phyloP scores from a whole-genome alignment of 208 protist genomes.

The Phytomonas serpens region DNA sequence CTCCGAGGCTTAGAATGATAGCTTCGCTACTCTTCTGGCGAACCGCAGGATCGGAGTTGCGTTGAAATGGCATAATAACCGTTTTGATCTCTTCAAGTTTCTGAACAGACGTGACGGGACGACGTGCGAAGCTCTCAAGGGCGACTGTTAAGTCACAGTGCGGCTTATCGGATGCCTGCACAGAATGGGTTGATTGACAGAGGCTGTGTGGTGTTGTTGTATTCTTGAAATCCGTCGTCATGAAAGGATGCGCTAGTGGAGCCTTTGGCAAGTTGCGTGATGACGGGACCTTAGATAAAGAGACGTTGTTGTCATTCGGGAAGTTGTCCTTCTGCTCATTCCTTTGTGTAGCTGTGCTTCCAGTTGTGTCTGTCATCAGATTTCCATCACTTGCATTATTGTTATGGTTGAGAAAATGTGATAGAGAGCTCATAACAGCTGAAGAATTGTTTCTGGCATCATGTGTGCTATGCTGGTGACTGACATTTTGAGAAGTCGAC shows the following conservation, averaged over 20 bases:
- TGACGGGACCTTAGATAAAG: not conserved
- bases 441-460: not conserved
- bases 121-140: constrained; percentile 55
- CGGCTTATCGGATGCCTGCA: constrained; percentile 1
- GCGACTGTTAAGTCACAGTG: constrained; percentile 63
- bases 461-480: not conserved
- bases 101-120: constrained; percentile 64
- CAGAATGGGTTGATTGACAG: not conserved
- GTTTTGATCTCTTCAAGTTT: constrained; percentile 72
- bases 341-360: not conserved
- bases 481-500: constrained; percentile 1
- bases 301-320: not conserved
- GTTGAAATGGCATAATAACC: constrained; percentile 64
- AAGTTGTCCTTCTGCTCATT: not conserved
- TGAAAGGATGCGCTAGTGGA: not conserved
- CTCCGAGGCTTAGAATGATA: constrained; percentile 50
- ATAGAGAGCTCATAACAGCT: not conserved
- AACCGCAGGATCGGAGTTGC: constrained; percentile 57
- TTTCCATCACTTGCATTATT: not conserved
- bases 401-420: not conserved
- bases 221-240: not conserved
- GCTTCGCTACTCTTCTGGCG: constrained; percentile 66
- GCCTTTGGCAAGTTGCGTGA: not conserved
- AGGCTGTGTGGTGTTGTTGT: not conserved
- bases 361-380: not conserved